Conservation (phyloP, 371 early-diverging fungal genomes). For the Actinomucor elegans region DNA sequence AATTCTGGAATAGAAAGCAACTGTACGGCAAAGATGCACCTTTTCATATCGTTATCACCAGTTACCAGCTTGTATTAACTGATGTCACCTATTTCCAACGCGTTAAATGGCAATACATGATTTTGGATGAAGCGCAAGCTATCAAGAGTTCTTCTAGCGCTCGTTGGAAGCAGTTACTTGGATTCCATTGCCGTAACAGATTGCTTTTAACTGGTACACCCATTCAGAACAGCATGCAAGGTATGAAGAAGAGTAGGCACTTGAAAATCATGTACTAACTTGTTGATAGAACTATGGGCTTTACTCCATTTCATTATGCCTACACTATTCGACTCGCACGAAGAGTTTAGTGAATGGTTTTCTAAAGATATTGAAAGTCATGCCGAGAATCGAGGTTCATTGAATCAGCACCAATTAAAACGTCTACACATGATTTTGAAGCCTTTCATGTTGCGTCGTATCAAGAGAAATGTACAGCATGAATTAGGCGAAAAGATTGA, state of each 20-base stretch:
- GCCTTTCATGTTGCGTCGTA: slow-evolving; percentile 98
- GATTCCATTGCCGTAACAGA: slow-evolving; percentile 91
- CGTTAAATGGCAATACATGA: slow-evolving; percentile 98
- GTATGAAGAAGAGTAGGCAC: no score
- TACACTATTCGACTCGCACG: slow-evolving; percentile 93
- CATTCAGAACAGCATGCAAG: slow-evolving; percentile 96
- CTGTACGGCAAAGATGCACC: slow-evolving; percentile 80
- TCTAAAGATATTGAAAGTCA: slow-evolving; percentile 93
- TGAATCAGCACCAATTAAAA: slow-evolving; percentile 89
- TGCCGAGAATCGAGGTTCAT: slow-evolving; percentile 80
- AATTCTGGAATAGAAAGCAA: slow-evolving; percentile 81
- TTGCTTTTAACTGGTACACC: slow-evolving; percentile 96
- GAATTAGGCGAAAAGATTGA: slow-evolving; percentile 95
- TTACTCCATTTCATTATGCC: slow-evolving; percentile 99
- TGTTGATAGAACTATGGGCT: slow-evolving; percentile 95
- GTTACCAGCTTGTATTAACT: slow-evolving; percentile 90
- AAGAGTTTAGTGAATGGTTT: slow-evolving; percentile 96
- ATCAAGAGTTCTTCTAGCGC: slow-evolving; percentile 91
- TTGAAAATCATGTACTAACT: no score
- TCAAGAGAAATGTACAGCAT: slow-evolving; percentile 96
- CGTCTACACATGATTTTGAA: slow-evolving; percentile 96
- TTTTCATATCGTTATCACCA: slow-evolving; percentile 93
- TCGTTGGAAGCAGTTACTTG: slow-evolving; percentile 94
- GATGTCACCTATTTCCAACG: slow-evolving; percentile 89
- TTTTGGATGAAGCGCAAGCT: slow-evolving; percentile 98